Percentiles rank a stretch among this genome's conserved stretches.
Evolutionary conservation across 768 basidiomycete species (phyloP).

Genomic region (Mycena vulgaris): DNA sequence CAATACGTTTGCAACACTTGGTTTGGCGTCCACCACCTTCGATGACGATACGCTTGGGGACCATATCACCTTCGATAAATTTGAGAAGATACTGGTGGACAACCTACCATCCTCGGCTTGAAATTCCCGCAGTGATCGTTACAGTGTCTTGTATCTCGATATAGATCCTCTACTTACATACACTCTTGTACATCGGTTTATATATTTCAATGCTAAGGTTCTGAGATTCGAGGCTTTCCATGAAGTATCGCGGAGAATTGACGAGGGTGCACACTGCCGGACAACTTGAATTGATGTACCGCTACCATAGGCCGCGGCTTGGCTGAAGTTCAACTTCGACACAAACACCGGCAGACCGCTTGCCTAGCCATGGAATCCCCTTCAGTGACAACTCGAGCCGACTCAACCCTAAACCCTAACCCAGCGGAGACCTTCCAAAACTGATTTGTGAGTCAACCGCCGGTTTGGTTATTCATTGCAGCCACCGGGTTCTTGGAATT

Average conservation of each 20-base stretch:
- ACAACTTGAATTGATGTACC: too few species aligned
- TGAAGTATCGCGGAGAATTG: constrained; percentile 15
- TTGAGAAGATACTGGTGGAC: constrained; percentile 12
- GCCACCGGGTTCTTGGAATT: too few species aligned
- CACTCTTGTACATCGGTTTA: background rate
- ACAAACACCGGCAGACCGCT: too few species aligned
- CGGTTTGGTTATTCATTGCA: too few species aligned
- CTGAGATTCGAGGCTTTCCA: constrained; percentile 11
- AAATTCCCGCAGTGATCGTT: constrained; percentile 7
- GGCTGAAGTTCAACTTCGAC: too few species aligned
- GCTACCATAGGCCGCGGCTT: too few species aligned
- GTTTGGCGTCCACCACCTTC: background rate
- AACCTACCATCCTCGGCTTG: constrained; percentile 13
- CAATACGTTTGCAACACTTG: background rate
- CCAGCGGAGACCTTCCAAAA: too few species aligned
- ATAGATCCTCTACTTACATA: constrained; percentile 1
- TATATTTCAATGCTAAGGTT: constrained; percentile 16
- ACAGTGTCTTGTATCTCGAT: constrained; percentile 7
- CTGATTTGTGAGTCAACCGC: too few species aligned
- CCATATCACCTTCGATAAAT: constrained; percentile 17
- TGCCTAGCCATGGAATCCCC: too few species aligned
- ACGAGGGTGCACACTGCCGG: too few species aligned
- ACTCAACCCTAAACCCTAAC: too few species aligned
- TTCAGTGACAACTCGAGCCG: too few species aligned
- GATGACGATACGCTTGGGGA: constrained; percentile 9